A percentile compares a stretch with the other conserved stretches of the same genome.
Conservation (phyloP, 164 flowering plant species). For the Saururus chinensis region DNA sequence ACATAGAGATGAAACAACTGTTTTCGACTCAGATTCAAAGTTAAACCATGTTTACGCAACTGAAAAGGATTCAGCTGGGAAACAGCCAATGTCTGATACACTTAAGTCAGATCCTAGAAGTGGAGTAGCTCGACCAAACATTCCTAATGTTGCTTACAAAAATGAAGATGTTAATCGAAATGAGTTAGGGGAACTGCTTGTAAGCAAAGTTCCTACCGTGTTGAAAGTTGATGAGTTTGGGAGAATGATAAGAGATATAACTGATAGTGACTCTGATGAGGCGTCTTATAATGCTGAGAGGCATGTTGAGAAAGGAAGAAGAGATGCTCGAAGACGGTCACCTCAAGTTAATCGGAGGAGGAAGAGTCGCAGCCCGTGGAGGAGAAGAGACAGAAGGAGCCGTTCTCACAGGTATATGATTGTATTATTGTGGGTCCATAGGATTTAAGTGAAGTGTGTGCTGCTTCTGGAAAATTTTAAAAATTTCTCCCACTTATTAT, state of each 20-base stretch:
- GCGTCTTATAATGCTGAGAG: slow-evolving; percentile 13
- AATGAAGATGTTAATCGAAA: slow-evolving; percentile 12
- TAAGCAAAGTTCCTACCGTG: slow-evolving; percentile 12
- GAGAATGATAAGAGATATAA: slow-evolving; percentile 51
- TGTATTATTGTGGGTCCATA: slow-evolving; percentile 1
- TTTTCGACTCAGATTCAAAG: background rate
- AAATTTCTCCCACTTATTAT: slow-evolving; percentile 7
- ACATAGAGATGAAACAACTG: background rate
- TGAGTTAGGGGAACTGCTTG: slow-evolving; percentile 14
- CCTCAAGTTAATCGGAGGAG: slow-evolving; percentile 46
- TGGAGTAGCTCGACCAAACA: background rate
- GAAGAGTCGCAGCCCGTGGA: slow-evolving; percentile 47
- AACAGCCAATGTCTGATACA: background rate
- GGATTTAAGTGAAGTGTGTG: background rate
- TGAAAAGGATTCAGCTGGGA: background rate
- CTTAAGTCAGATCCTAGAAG: background rate
- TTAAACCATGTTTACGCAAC: background rate
- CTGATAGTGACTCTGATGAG: slow-evolving; percentile 79
- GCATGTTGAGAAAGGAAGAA: slow-evolving; percentile 44
- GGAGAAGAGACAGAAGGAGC: slow-evolving; percentile 58
- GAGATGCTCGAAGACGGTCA: slow-evolving; percentile 42
- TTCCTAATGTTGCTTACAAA: slow-evolving; percentile 10
- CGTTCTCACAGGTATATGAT: slow-evolving; percentile 63
- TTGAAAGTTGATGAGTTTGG: slow-evolving; percentile 79
- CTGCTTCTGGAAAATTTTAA: background rate